Evolutionary conservation across 2,329 filamentous ascomycete species (phyloP).

Genomic region (Hawksworthiomyces lignivorus): DNA sequence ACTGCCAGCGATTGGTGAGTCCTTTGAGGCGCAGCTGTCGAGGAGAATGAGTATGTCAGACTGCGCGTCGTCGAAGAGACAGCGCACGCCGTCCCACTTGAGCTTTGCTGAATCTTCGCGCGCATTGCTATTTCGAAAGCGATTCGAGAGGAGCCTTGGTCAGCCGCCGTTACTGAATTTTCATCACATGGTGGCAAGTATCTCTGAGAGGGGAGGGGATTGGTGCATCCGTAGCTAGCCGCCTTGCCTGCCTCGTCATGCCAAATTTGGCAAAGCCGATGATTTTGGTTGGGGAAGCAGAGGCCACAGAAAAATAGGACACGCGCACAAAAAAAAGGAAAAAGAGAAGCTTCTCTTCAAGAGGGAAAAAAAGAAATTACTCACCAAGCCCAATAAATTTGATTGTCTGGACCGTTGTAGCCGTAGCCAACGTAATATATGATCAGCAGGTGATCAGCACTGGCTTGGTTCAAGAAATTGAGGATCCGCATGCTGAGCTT

Average conservation of each 20-base stretch:
- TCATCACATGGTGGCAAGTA: not conserved
- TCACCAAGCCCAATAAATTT: conserved; percentile 61
- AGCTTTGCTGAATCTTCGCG: conserved; percentile 52
- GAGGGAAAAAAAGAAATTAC: conserved; percentile 26
- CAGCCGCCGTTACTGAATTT: not conserved
- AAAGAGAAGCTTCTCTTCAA: no score
- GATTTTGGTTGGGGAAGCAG: no score
- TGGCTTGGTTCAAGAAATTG: conserved; percentile 50
- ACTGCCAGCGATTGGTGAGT: conserved; percentile 41
- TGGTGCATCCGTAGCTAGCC: no score
- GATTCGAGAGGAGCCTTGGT: conserved; percentile 12
- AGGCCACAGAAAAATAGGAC: not conserved
- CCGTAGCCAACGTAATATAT: conserved; percentile 59
- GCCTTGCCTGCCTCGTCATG: no score
- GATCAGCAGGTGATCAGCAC: conserved; percentile 53
- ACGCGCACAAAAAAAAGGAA: conserved; percentile 8
- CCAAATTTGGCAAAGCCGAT: no score
- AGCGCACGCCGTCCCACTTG: conserved; percentile 57
- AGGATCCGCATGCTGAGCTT: conserved; percentile 55
- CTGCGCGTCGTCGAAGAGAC: conserved; percentile 53
- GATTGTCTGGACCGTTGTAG: conserved; percentile 49
- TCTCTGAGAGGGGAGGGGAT: no score
- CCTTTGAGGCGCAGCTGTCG: conserved; percentile 52
- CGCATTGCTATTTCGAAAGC: conserved; percentile 38
- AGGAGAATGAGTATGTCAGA: conserved; percentile 56